phyloP scores from a whole-genome alignment of 2,329 filamentous ascomycete genomes.

The Plectosphaerella sp. region DNA sequence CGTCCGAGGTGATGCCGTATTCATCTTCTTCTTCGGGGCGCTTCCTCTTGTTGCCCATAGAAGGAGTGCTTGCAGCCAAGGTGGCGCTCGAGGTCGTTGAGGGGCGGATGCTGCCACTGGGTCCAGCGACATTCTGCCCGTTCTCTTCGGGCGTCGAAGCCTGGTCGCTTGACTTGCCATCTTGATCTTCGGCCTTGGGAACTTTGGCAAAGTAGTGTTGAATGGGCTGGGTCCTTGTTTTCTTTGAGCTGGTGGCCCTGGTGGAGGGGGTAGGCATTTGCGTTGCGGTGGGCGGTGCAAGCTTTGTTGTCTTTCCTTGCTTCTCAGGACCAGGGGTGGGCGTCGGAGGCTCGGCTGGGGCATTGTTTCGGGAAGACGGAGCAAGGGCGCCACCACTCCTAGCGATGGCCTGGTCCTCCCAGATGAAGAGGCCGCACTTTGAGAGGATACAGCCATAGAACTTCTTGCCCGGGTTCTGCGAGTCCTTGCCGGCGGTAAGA shows the following conservation, averaged over 20 bases:
- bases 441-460: conserved; percentile 37
- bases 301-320: neutral
- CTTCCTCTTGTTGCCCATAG: conserved; percentile 18
- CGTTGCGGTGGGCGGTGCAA: neutral
- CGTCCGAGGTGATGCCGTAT: conserved; percentile 30
- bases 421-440: conserved; percentile 41
- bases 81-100: conserved; percentile 8
- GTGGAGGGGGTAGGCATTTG: neutral
- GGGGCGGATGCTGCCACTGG: conserved; percentile 10
- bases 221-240: neutral
- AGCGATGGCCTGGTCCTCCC: conserved; percentile 30
- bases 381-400: neutral
- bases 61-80: conserved; percentile 12
- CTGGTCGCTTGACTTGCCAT: neutral
- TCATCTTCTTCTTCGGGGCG: conserved; percentile 18
- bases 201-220: neutral
- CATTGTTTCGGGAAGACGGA: neutral
- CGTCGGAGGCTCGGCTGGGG: neutral
- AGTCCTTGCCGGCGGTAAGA: conserved; percentile 31
- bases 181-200: neutral
- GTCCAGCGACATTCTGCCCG: neutral
- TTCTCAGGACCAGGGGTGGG: neutral
- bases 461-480: conserved; percentile 32
- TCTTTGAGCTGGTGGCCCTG: neutral
- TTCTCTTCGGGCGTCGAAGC: conserved; percentile 4